Percentiles rank a stretch among this genome's conserved stretches.
Conservation (phyloP, 139 green algal species). For the Medakamo hakoo region DNA sequence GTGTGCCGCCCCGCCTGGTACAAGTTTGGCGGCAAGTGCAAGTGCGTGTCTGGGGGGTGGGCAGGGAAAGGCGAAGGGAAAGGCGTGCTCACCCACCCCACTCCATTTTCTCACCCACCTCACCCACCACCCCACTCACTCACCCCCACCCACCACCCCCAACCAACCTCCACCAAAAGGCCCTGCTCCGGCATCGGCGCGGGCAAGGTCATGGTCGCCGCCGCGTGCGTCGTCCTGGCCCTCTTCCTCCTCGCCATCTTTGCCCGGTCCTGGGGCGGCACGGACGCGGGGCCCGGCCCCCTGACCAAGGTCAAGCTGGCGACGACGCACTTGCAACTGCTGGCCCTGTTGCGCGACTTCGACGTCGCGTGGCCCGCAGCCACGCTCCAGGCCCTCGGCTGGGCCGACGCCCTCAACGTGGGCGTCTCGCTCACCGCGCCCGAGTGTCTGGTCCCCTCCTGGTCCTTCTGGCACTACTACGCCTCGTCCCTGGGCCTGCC, state of each 20-base stretch:
- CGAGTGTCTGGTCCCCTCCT: slow-evolving; percentile 12
- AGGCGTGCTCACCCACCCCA: too few species aligned
- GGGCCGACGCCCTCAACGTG: slow-evolving; percentile 20
- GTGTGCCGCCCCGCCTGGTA: slow-evolving; percentile 13
- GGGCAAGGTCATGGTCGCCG: slow-evolving; percentile 9
- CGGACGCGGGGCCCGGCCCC: slow-evolving; percentile 8
- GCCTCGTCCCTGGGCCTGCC: slow-evolving; percentile 18
- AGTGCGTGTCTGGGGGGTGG: neutral
- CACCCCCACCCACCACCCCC: neutral
- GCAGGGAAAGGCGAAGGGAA: neutral
- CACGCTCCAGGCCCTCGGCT: slow-evolving; percentile 11
- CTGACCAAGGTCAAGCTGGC: slow-evolving; percentile 30
- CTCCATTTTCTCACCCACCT: neutral
- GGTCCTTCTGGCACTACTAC: slow-evolving; percentile 17
- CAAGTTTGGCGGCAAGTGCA: slow-evolving; percentile 12
- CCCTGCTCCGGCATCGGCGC: slow-evolving; percentile 2
- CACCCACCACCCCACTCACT: neutral
- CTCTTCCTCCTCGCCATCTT: slow-evolving; percentile 10
- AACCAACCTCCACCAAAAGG: neutral
- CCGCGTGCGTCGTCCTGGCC: slow-evolving; percentile 6
- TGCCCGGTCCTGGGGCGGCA: slow-evolving; percentile 8
- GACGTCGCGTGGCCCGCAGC: slow-evolving; percentile 20
- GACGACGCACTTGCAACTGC: slow-evolving; percentile 23
- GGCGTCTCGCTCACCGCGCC: slow-evolving; percentile 18
- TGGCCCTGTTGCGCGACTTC: slow-evolving; percentile 23